phyloP scores from a whole-genome alignment of 257 asterid species.

The Solanum appendiculatum region DNA sequence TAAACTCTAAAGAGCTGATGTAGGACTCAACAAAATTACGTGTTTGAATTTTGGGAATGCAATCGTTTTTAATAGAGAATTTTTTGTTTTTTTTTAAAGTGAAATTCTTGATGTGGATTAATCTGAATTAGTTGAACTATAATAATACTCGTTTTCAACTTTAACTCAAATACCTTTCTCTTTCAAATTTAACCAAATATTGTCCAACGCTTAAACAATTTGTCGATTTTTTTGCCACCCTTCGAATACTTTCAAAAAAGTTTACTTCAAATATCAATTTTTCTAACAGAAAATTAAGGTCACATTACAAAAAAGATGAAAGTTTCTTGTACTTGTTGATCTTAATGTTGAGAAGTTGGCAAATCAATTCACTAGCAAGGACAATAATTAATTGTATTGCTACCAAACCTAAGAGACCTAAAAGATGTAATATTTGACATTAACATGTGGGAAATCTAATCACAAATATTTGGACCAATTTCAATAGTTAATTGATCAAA shows the following conservation, averaged over 20 bases:
- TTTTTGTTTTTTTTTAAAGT: too few relatives aligned
- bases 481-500: background rate
- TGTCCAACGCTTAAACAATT: background rate
- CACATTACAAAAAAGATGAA: background rate
- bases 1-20: background rate
- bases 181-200: background rate
- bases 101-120: background rate
- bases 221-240: background rate
- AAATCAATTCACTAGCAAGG: background rate
- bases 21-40: background rate
- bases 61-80: background rate
- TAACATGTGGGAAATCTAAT: background rate
- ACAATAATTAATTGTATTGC: background rate
- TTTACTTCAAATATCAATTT: background rate
- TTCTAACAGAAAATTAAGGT: background rate
- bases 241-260: background rate
- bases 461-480: background rate
- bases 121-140: background rate
- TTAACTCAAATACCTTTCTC: background rate
- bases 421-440: background rate
- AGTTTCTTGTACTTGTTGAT: background rate
- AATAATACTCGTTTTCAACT: background rate
- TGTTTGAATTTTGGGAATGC: background rate
- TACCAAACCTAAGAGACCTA: background rate
- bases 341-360: background rate